Percentiles rank a stretch among this genome's conserved stretches.
phyloP scores from a whole-genome alignment of 169 alveolate species.

The Babesia caballi region DNA sequence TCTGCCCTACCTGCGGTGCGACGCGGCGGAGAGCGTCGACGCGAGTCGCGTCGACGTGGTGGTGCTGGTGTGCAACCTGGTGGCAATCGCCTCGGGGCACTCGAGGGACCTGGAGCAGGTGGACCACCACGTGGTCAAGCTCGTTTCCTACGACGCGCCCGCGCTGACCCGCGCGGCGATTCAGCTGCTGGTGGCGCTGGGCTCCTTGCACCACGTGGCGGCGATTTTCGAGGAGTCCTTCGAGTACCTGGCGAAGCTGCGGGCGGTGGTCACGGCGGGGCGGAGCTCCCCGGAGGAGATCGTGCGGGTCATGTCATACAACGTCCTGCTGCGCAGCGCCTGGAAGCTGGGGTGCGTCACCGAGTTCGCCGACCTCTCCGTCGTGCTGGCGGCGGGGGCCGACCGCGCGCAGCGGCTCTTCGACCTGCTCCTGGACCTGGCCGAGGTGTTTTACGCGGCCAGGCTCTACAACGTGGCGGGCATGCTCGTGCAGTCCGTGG shows the following conservation, averaged over 20 bases:
- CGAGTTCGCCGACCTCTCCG: conserved; percentile 29
- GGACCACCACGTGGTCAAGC: not conserved
- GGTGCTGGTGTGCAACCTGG: conserved; percentile 46
- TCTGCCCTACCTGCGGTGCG: conserved; percentile 34
- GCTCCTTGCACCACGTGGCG: not conserved
- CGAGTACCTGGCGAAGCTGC: conserved; percentile 10
- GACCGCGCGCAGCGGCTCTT: not conserved
- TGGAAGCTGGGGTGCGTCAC: conserved; percentile 56
- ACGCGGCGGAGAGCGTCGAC: conserved; percentile 13
- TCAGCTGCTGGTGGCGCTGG: conserved; percentile 30
- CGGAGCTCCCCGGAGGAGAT: conserved; percentile 2
- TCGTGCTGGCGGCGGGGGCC: not conserved
- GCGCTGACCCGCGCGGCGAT: conserved; percentile 46
- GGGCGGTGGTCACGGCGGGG: not conserved
- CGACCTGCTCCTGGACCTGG: conserved; percentile 21
- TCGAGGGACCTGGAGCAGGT: conserved; percentile 8
- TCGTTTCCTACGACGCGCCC: conserved; percentile 44
- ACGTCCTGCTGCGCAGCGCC: conserved; percentile 19
- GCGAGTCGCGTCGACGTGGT: conserved; percentile 14
- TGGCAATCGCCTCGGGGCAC: conserved; percentile 34
- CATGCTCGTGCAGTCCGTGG: conserved; percentile 37
- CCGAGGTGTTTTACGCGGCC: conserved; percentile 3
- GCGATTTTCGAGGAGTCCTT: conserved; percentile 19
- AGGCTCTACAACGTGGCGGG: conserved; percentile 42
- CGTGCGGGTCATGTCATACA: conserved; percentile 13